A percentile compares a stretch with the other conserved stretches of the same genome.
phyloP scores from a whole-genome alignment of 2,329 filamentous ascomycete genomes.

The Reticulascus tulasneorum region DNA sequence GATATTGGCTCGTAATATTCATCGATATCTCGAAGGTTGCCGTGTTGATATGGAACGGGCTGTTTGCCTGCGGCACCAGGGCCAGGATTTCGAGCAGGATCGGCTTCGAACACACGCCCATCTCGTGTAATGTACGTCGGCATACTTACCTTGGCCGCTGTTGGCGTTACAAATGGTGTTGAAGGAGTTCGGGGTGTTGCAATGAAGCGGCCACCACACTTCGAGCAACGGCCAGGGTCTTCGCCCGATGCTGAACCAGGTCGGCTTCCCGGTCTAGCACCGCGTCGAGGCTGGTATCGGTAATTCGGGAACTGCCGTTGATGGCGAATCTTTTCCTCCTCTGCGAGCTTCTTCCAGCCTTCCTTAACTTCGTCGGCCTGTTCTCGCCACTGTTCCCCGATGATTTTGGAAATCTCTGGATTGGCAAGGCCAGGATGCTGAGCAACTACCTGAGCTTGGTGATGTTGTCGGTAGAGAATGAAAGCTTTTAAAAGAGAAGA shows the following conservation, averaged over 20 bases:
- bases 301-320: conserved; percentile 89
- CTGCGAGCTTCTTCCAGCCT: conserved; percentile 84
- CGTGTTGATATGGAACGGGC: conserved; percentile 8
- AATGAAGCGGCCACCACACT: conserved; percentile 67
- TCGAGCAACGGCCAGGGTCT: conserved; percentile 58
- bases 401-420: conserved; percentile 95
- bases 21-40: conserved; percentile 19
- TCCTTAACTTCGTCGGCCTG: conserved; percentile 71
- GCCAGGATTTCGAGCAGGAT: conserved; percentile 8
- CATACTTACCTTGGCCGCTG: conserved; percentile 21
- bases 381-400: conserved; percentile 85
- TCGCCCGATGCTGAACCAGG: conserved; percentile 35
- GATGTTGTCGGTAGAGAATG: conserved; percentile 93
- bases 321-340: conserved; percentile 89
- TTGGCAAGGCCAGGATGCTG: conserved; percentile 88
- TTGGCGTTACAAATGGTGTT: conserved; percentile 38
- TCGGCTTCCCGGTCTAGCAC: conserved; percentile 33
- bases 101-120: conserved; percentile 6
- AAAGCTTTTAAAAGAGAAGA: conserved; percentile 62
- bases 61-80: conserved; percentile 10
- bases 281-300: conserved; percentile 82
- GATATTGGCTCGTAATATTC: conserved; percentile 37
- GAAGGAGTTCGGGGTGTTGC: conserved; percentile 58
- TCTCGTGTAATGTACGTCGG: conserved; percentile 12
- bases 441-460: conserved; percentile 76